phyloP scores from a whole-genome alignment of 2,329 filamentous ascomycete species.

The Ceratocystis harringtonii region DNA sequence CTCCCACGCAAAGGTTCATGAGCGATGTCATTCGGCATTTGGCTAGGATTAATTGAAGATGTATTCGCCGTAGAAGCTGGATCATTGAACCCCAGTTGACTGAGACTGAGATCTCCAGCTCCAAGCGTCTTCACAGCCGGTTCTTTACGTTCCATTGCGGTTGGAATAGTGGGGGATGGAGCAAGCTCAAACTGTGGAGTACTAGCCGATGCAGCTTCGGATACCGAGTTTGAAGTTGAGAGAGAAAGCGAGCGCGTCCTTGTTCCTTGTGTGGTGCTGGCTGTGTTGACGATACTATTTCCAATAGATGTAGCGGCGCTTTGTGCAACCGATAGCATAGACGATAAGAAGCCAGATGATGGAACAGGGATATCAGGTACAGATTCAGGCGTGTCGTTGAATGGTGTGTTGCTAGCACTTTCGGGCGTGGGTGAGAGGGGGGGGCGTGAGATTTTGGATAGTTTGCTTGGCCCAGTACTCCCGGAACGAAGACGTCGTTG shows the following conservation, averaged over 20 bases:
- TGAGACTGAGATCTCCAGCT: conserved; percentile 73
- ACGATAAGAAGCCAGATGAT: conserved; percentile 68
- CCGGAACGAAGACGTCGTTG: conserved; percentile 17
- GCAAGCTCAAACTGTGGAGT: conserved; percentile 10
- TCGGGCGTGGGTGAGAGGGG: conserved; percentile 68
- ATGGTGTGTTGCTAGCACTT: conserved; percentile 19
- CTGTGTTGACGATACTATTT: conserved; percentile 56
- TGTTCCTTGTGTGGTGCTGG: conserved; percentile 26
- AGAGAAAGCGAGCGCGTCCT: not conserved
- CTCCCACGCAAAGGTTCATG: conserved; percentile 27
- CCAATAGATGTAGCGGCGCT: conserved; percentile 68
- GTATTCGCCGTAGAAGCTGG: conserved; percentile 19
- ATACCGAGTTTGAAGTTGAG: conserved; percentile 17
- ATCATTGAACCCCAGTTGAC: conserved; percentile 67
- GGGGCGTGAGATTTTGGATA: conserved; percentile 58
- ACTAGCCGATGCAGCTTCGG: conserved; percentile 5
- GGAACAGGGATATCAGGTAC: not conserved
- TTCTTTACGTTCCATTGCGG: conserved; percentile 42
- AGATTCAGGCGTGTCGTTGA: not conserved
- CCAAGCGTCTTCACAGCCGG: conserved; percentile 80
- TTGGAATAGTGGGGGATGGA: conserved; percentile 1
- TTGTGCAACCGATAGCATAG: conserved; percentile 82
- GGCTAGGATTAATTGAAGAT: not conserved
- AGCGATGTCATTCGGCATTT: not conserved
- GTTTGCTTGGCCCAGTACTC: conserved; percentile 58